Evolutionary conservation across 2,329 filamentous ascomycete species (phyloP).

Genomic region (Fusarium tricinctum): DNA sequence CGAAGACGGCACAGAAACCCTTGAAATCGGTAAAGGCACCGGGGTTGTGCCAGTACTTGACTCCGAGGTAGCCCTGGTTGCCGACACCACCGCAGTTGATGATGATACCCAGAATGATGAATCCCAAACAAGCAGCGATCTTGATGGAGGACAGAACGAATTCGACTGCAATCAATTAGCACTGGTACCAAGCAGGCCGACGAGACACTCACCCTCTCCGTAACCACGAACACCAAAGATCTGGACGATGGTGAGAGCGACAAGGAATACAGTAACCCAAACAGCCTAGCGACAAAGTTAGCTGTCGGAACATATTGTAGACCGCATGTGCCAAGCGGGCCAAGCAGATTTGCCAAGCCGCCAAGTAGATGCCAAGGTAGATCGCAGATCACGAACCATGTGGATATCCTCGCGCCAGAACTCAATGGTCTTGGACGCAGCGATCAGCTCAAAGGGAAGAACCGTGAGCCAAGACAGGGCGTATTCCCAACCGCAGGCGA

Average conservation of each 20-base stretch:
- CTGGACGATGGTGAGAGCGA: conserved; percentile 83
- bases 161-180: conserved; percentile 64
- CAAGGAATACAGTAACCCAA: conserved; percentile 86
- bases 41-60: conserved; percentile 79
- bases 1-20: conserved; percentile 81
- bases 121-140: conserved; percentile 49
- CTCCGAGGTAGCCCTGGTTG: conserved; percentile 82
- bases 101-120: conserved; percentile 84
- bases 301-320: background rate
- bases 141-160: conserved; percentile 90
- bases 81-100: conserved; percentile 86
- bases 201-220: conserved; percentile 71
- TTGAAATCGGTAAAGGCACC: conserved; percentile 89
- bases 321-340: conserved; percentile 14
- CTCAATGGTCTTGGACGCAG: conserved; percentile 83
- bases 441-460: conserved; percentile 87
- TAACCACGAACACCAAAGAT: conserved; percentile 90
- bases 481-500: conserved; percentile 97
- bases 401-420: conserved; percentile 79
- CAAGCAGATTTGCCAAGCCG: conserved; percentile 10
- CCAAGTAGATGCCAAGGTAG: conserved; percentile 19
- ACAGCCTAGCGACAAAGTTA: conserved; percentile 61
- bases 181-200: accelerated
- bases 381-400: conserved; percentile 53
- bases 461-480: conserved; percentile 89